A percentile compares a stretch with the other conserved stretches of the same genome.
Conservation (phyloP, 371 early-diverging fungal species). For the Mortierella sp. region DNA sequence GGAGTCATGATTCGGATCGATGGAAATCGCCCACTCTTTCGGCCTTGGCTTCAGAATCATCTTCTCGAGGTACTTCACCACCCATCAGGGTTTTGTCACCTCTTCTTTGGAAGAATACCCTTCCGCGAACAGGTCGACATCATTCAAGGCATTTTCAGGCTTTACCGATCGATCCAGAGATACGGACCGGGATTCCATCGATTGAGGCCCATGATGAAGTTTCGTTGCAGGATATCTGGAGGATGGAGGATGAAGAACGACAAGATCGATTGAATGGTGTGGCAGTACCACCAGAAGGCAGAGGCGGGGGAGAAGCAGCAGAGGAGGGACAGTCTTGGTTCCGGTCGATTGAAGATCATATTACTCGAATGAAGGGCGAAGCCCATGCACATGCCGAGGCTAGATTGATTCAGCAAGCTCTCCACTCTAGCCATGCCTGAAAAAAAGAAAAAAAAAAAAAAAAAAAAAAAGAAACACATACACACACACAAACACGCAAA, state of each 20-base stretch:
- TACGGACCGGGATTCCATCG: slow-evolving; percentile 18
- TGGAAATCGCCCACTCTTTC: slow-evolving; percentile 44
- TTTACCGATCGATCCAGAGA: not conserved
- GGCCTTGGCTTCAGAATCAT: slow-evolving; percentile 21
- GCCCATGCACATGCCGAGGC: slow-evolving; percentile 46
- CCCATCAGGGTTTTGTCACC: not conserved
- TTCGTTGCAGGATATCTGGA: slow-evolving; percentile 40
- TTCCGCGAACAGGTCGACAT: no score
- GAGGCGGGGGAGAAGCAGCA: no score
- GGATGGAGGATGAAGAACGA: slow-evolving; percentile 50
- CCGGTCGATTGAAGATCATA: not conserved
- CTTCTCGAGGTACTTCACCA: slow-evolving; percentile 8
- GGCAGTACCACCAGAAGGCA: slow-evolving; percentile 2
- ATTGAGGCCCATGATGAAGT: slow-evolving; percentile 41
- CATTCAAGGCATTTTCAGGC: not conserved
- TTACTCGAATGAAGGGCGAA: slow-evolving; percentile 30
- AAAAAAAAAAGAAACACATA: not conserved
- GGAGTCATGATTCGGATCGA: slow-evolving; percentile 24
- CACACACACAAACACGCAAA: not conserved
- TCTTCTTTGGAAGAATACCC: not conserved
- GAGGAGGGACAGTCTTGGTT: no score
- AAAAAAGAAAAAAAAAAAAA: not conserved
- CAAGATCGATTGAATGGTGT: slow-evolving; percentile 44
- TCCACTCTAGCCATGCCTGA: not conserved
- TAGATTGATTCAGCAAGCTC: slow-evolving; percentile 17